These are phyloP conservation scores for Scenedesmus sp. DNA, from an alignment of 163 green algal genomes.

Conservation along the genomic window DNA sequence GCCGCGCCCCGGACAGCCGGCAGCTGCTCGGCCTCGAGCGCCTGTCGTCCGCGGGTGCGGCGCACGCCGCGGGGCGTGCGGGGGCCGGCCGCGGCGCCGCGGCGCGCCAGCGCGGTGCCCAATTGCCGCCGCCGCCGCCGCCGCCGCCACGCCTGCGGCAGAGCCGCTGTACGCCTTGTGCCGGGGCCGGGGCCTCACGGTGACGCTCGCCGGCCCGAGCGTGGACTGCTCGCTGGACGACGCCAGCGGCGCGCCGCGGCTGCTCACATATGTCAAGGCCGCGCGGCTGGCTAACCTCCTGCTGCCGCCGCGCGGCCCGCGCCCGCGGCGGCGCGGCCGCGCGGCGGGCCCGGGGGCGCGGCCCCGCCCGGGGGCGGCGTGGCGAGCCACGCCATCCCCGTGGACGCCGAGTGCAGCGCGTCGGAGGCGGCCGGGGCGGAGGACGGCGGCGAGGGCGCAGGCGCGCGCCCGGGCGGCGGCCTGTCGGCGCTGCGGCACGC, in stretches of 20 bases:
- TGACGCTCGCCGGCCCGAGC: conserved; percentile 3
- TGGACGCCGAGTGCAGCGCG: no score
- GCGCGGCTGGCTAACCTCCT: background rate
- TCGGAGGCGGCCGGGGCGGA: no score
- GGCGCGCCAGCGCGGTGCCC: background rate
- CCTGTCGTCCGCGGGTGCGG: conserved; percentile 31
- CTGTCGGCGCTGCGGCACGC: conserved; percentile 14
- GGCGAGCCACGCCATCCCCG: conserved; percentile 10
- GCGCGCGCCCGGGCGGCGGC: background rate
- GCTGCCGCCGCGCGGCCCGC: conserved; percentile 5
- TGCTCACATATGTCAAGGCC: background rate
- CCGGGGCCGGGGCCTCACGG: background rate
- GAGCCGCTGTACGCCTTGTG: conserved; percentile 23
- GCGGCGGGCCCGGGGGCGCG: background rate
- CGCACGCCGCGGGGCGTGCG: no score
- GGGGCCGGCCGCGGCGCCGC: background rate
- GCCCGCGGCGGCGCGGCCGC: conserved; percentile 5
- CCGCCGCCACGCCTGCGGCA: background rate
- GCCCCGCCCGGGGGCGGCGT: background rate
- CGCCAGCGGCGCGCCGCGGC: background rate
- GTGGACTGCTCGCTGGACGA: conserved; percentile 38
- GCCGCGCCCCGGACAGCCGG: background rate
- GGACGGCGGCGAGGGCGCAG: no score
- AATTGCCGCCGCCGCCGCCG: background rate
- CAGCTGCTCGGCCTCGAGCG: conserved; percentile 14